Percentiles rank a stretch among this genome's conserved stretches.
Evolutionary conservation across 768 basidiomycete genomes (phyloP).

Genomic region (Tubosaeta sp.): DNA sequence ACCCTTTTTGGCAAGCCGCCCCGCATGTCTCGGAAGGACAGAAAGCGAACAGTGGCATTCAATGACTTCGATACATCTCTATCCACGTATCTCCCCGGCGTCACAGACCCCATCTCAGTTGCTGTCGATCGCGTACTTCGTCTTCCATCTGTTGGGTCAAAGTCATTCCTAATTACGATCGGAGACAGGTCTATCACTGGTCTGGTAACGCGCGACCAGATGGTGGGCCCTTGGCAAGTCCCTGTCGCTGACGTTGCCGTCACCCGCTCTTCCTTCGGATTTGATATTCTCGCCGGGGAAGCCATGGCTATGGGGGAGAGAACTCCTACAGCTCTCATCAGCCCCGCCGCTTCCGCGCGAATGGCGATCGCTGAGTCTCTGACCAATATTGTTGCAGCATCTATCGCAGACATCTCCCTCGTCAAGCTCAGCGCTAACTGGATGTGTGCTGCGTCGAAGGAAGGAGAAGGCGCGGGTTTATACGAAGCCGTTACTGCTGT

Average conservation of each 20-base stretch:
- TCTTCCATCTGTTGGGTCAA: conserved; percentile 90
- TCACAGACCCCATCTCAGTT: conserved; percentile 47
- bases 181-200: conserved; percentile 94
- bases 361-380: conserved; percentile 96
- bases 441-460: conserved; percentile 94
- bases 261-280: conserved; percentile 92
- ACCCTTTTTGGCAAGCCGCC: conserved; percentile 96
- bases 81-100: conserved; percentile 54
- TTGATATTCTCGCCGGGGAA: conserved; percentile 78
- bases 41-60: conserved; percentile 37
- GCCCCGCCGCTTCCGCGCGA: conserved; percentile 85
- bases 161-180: conserved; percentile 97
- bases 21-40: conserved; percentile 77
- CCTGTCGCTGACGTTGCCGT: conserved; percentile 97
- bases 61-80: conserved; percentile 71
- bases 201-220: conserved; percentile 92
- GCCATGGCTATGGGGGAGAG: conserved; percentile 99
- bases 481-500: conserved; percentile 90
- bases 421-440: conserved; percentile 99
- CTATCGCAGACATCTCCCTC: conserved; percentile 58
- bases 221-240: conserved; percentile 99
- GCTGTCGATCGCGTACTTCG: conserved; percentile 81
- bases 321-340: conserved; percentile 85
- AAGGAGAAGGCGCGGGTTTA: conserved; percentile 83
- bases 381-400: conserved; percentile 84